These are phyloP conservation scores for Auriculariales sp. DNA, from an alignment of 768 basidiomycete genomes.

Conservation along the genomic window DNA sequence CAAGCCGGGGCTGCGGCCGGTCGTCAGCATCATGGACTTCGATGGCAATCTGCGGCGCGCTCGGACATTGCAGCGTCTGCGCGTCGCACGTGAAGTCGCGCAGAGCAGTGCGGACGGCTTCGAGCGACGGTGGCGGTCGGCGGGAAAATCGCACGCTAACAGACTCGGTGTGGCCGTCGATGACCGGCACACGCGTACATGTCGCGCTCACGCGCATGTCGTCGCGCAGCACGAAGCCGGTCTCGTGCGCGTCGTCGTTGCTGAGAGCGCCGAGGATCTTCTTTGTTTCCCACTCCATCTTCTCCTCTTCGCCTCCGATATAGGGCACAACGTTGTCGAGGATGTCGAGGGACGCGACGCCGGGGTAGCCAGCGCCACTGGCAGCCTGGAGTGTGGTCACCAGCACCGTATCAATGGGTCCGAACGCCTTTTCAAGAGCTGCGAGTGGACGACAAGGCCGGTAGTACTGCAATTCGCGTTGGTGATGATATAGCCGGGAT, in stretches of 20 bases:
- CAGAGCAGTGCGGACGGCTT: slow-evolving; percentile 78
- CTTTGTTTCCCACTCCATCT: slow-evolving; percentile 96
- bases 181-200: slow-evolving; percentile 90
- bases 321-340: slow-evolving; percentile 92
- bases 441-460: slow-evolving; percentile 77
- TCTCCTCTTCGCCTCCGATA: slow-evolving; percentile 82
- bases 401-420: slow-evolving; percentile 81
- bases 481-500: slow-evolving; percentile 83
- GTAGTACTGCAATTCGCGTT: slow-evolving; percentile 99
- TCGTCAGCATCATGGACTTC: slow-evolving; percentile 74
- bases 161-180: slow-evolving; percentile 88
- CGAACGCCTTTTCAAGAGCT: slow-evolving; percentile 81
- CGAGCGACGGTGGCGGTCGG: slow-evolving; percentile 70
- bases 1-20: slow-evolving; percentile 86
- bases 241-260: slow-evolving; percentile 24
- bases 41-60: slow-evolving; percentile 71
- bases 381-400: slow-evolving; percentile 97
- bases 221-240: not conserved
- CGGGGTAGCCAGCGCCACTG: slow-evolving; percentile 96
- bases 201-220: slow-evolving; percentile 71
- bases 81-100: slow-evolving; percentile 60
- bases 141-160: slow-evolving; percentile 74
- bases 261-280: slow-evolving; percentile 86
- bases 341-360: slow-evolving; percentile 78
- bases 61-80: slow-evolving; percentile 63